These are phyloP conservation scores for Chaetothyriales sp. DNA, from an alignment of 2,329 filamentous ascomycete species.

Conservation along the genomic window DNA sequence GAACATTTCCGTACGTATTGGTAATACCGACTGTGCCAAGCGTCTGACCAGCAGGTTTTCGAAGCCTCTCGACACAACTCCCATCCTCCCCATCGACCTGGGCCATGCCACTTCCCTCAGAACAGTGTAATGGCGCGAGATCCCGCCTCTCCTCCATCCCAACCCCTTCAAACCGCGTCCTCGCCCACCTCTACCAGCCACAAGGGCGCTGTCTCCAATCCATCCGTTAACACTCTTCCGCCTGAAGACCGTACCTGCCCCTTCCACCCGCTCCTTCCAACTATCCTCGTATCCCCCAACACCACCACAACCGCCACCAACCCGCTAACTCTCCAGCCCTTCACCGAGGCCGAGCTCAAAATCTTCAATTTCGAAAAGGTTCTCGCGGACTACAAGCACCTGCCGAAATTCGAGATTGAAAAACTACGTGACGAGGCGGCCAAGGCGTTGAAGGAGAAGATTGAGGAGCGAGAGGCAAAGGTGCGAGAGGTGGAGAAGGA, in stretches of 20 bases:
- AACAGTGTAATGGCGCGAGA: too few species aligned
- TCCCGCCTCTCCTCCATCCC: background rate
- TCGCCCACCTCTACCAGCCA: background rate
- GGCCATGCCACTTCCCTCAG: too few species aligned
- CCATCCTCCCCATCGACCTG: too few species aligned
- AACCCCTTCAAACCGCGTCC: background rate
- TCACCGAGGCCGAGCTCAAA: conserved; percentile 12
- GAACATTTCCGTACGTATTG: too few species aligned
- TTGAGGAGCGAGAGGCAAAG: conserved; percentile 13
- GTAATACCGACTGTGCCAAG: too few species aligned
- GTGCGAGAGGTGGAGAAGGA: conserved; percentile 14
- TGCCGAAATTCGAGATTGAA: conserved; percentile 1
- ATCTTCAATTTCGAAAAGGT: conserved; percentile 13
- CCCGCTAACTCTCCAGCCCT: conserved; percentile 14
- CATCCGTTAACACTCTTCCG: conserved; percentile 4
- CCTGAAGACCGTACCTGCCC: conserved; percentile 14
- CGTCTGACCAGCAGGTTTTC: too few species aligned
- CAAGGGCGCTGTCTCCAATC: background rate
- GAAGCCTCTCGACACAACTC: too few species aligned
- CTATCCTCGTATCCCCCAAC: conserved; percentile 5
- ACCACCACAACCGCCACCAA: conserved; percentile 6
- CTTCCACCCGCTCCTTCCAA: conserved; percentile 12
- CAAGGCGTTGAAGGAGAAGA: conserved; percentile 9
- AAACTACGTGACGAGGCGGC: conserved; percentile 12
- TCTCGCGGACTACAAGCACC: conserved; percentile 7